Percentiles rank a stretch among this genome's conserved stretches.
phyloP scores from a whole-genome alignment of 345 rosid genomes.

The Eucalyptus marginata region DNA sequence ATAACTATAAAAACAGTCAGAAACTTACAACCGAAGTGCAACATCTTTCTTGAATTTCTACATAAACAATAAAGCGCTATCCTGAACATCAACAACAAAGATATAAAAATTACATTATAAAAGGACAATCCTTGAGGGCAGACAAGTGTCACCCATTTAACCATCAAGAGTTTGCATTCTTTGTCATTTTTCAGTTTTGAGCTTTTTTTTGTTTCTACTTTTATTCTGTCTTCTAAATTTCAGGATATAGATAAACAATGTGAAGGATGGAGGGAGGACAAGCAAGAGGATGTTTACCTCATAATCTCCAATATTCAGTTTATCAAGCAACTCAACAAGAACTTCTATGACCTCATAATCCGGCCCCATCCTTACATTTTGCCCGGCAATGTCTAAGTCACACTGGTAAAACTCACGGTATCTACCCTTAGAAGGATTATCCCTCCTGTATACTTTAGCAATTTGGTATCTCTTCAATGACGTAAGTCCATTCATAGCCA shows the following conservation, averaged over 20 bases:
- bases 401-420: slow-evolving; percentile 97
- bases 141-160: not conserved
- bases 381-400: slow-evolving; percentile 93
- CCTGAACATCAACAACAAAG: not conserved
- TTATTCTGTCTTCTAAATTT: not conserved
- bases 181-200: not conserved
- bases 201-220: not conserved
- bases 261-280: not conserved
- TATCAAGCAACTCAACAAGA: slow-evolving; percentile 74
- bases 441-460: slow-evolving; percentile 87
- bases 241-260: not conserved
- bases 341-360: slow-evolving; percentile 76
- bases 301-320: slow-evolving; percentile 74
- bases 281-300: slow-evolving; percentile 28
- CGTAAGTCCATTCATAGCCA: slow-evolving; percentile 84
- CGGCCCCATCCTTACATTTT: slow-evolving; percentile 82
- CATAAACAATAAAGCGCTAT: not conserved
- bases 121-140: not conserved
- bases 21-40: not conserved
- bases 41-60: not conserved
- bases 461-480: slow-evolving; percentile 82
- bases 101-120: not conserved
- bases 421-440: slow-evolving; percentile 92
- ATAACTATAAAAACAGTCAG: not conserved
- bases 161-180: not conserved